Conservation (phyloP, 768 basidiomycete species). For the Amanita polypyramis region DNA sequence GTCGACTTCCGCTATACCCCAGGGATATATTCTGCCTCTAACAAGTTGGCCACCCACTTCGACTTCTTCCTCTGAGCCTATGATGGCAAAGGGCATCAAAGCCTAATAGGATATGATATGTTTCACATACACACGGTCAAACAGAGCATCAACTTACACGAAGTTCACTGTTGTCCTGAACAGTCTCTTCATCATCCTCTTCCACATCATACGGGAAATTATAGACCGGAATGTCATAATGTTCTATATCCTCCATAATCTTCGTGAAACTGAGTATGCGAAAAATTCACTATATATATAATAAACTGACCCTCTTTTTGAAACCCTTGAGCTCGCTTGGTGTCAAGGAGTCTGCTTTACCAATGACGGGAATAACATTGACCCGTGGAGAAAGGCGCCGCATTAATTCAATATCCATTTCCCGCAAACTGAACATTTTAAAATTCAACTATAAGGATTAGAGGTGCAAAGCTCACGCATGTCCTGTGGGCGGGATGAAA, state of each 20-base stretch:
- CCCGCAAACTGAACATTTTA: conserved; percentile 54
- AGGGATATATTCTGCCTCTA: conserved; percentile 92
- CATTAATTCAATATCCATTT: conserved; percentile 99
- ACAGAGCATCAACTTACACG: conserved; percentile 41
- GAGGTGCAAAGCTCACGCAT: conserved; percentile 53
- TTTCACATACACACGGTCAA: conserved; percentile 2
- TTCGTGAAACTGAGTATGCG: conserved; percentile 21
- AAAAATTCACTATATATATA: neutral
- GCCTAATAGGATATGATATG: conserved; percentile 43
- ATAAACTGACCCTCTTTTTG: conserved; percentile 72
- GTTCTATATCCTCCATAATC: conserved; percentile 99
- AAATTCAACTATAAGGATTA: conserved; percentile 1
- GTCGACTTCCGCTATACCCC: conserved; percentile 98
- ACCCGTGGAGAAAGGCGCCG: conserved; percentile 94
- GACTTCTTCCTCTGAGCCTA: conserved; percentile 96
- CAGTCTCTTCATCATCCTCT: conserved; percentile 98
- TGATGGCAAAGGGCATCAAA: conserved; percentile 91
- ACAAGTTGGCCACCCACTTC: conserved; percentile 87
- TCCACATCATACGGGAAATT: conserved; percentile 99
- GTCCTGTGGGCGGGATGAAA: conserved; percentile 98
- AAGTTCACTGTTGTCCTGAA: conserved; percentile 94
- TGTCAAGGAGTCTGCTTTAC: conserved; percentile 93
- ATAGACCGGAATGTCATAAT: conserved; percentile 97
- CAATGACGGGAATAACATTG: conserved; percentile 97
- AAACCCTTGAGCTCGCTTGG: conserved; percentile 88